Conservation (phyloP, 306 rosid genomes). For the Acacia crassicarpa region DNA sequence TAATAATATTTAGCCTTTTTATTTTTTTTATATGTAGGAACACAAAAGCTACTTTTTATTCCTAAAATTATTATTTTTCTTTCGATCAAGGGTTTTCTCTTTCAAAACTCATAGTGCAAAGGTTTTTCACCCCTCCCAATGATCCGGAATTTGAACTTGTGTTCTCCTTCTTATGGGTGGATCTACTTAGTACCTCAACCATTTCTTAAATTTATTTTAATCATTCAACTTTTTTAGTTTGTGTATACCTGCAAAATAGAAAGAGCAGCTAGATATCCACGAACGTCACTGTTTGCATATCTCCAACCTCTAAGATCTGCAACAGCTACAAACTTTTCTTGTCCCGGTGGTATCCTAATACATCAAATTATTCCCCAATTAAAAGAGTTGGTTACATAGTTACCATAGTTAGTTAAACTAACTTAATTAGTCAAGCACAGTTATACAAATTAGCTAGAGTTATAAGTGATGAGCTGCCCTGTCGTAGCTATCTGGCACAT, state of each 20-base stretch:
- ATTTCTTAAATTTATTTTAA: not conserved
- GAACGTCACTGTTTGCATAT: conserved; percentile 69
- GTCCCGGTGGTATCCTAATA: conserved; percentile 70
- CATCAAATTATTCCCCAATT: conserved; percentile 17
- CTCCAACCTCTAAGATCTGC: conserved; percentile 89
- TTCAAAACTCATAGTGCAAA: no score
- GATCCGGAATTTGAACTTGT: no score
- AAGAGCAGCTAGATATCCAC: conserved; percentile 69
- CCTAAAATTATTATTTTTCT: not conserved
- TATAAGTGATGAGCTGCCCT: no score
- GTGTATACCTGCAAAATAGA: conserved; percentile 67
- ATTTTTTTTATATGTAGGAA: not conserved
- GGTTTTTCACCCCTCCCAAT: no score
- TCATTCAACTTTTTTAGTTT: not conserved
- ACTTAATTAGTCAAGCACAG: no score
- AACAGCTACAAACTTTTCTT: conserved; percentile 79
- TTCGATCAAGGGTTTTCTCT: no score
- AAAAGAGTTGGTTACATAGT: no score
- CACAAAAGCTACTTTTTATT: not conserved
- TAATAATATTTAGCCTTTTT: not conserved
- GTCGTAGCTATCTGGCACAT: no score
- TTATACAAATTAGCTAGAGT: no score
- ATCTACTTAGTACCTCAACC: no score
- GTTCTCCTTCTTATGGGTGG: no score
- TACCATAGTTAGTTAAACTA: no score